A percentile compares a stretch with the other conserved stretches of the same genome.
Evolutionary conservation across 768 basidiomycete species (phyloP).

Genomic region (Tricholoma flavovirens): DNA sequence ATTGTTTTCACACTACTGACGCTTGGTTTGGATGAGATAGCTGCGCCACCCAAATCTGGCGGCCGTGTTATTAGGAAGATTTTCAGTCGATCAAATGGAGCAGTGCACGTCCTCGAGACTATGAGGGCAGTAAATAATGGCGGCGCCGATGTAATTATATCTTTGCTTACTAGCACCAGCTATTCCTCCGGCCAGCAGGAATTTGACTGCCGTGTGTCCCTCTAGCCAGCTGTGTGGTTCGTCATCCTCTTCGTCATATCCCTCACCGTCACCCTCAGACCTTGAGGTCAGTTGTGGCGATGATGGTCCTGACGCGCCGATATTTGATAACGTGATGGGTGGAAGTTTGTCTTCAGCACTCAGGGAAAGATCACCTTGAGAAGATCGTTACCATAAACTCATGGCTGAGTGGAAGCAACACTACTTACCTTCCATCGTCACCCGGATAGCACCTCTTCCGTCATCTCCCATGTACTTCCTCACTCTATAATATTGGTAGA

Average conservation of each 20-base stretch:
- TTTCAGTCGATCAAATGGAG: slow-evolving; percentile 95
- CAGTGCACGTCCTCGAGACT: slow-evolving; percentile 96
- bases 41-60: slow-evolving; percentile 60
- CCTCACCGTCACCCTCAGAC: slow-evolving; percentile 36
- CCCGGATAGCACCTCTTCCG: slow-evolving; percentile 69
- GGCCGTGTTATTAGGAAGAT: slow-evolving; percentile 91
- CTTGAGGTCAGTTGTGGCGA: slow-evolving; percentile 1
- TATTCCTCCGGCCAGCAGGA: slow-evolving; percentile 88
- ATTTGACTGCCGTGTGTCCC: slow-evolving; percentile 73
- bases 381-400: background rate
- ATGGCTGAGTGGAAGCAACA: background rate
- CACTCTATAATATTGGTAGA: slow-evolving; percentile 78
- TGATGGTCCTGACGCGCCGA: slow-evolving; percentile 9
- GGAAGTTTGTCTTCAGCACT: slow-evolving; percentile 71
- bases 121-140: slow-evolving; percentile 11
- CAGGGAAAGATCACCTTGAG: slow-evolving; percentile 68
- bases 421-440: slow-evolving; percentile 84
- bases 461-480: slow-evolving; percentile 65
- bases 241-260: slow-evolving; percentile 45
- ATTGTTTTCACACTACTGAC: slow-evolving; percentile 61
- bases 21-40: slow-evolving; percentile 36
- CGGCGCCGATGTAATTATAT: slow-evolving; percentile 32
- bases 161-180: slow-evolving; percentile 80
- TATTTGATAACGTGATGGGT: slow-evolving; percentile 11
- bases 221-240: slow-evolving; percentile 59